A percentile compares a stretch with the other conserved stretches of the same genome.
phyloP scores from a whole-genome alignment of 1,284 basidiomycete species.

The Leccinum huronense region DNA sequence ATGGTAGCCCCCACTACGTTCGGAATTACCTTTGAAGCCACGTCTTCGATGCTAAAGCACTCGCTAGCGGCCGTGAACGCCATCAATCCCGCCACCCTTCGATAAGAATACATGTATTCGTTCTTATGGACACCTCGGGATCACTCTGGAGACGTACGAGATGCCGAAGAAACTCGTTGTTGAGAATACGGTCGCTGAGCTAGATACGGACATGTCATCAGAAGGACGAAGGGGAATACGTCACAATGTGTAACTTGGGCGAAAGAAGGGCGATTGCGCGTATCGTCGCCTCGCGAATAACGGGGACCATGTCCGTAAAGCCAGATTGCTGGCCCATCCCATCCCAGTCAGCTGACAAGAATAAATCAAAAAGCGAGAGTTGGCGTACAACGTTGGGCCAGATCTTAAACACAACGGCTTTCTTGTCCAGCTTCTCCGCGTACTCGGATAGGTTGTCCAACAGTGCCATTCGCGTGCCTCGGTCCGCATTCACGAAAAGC shows the following conservation, averaged over 20 bases:
- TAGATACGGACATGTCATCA: conserved; percentile 31
- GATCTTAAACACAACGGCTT: conserved; percentile 81
- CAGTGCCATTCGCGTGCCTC: conserved; percentile 91
- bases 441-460: conserved; percentile 86
- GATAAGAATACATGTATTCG: conserved; percentile 96
- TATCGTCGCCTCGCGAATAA: conserved; percentile 93
- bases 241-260: conserved; percentile 61
- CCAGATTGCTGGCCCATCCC: conserved; percentile 73
- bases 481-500: conserved; percentile 84
- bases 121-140: conserved; percentile 91
- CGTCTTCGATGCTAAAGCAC: conserved; percentile 83
- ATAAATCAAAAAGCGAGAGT: not conserved
- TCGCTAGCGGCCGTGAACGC: conserved; percentile 95
- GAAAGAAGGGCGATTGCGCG: conserved; percentile 85
- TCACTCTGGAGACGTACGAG: conserved; percentile 94
- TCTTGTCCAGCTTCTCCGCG: conserved; percentile 84
- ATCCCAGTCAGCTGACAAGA: conserved; percentile 1
- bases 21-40: conserved; percentile 88
- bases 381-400: conserved; percentile 85
- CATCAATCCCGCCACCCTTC: conserved; percentile 93
- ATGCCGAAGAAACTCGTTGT: conserved; percentile 93
- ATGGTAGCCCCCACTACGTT: conserved; percentile 77
- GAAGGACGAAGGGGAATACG: not conserved
- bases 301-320: conserved; percentile 89
- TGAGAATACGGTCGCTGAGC: conserved; percentile 90